phyloP scores from a whole-genome alignment of 2,329 filamentous ascomycete species.

The Fusarium oxysporum region DNA sequence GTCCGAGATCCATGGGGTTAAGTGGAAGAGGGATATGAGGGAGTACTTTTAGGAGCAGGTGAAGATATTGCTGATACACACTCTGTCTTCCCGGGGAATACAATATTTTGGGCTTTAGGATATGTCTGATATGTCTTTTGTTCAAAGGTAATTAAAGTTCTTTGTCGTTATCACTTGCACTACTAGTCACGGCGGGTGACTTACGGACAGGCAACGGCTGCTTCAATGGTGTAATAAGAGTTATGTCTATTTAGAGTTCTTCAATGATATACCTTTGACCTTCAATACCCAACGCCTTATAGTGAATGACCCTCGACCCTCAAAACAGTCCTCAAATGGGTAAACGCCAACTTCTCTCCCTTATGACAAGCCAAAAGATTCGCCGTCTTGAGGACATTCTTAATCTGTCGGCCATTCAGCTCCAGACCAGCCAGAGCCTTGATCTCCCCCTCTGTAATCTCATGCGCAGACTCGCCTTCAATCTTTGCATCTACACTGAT shows the following conservation, averaged over 20 bases:
- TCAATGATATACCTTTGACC: not conserved
- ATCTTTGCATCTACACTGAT: conserved; percentile 29
- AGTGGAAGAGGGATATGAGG: not conserved
- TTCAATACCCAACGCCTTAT: conserved; percentile 18
- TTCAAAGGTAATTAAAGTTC: too few species aligned
- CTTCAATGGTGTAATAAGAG: not conserved
- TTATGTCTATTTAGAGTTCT: not conserved
- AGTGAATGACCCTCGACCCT: conserved; percentile 46
- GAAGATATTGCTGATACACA: not conserved
- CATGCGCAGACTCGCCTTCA: conserved; percentile 47
- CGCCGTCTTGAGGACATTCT: conserved; percentile 58
- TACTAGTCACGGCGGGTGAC: not conserved
- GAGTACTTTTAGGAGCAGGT: not conserved
- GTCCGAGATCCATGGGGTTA: not conserved
- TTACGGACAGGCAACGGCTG: not conserved
- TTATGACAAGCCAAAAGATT: conserved; percentile 49
- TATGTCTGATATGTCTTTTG: not conserved
- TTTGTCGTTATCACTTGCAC: not conserved
- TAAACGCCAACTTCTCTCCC: conserved; percentile 45
- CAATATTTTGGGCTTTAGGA: not conserved
- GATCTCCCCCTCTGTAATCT: conserved; percentile 46
- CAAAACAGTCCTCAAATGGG: conserved; percentile 49
- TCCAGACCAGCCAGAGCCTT: conserved; percentile 54
- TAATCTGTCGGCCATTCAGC: conserved; percentile 64
- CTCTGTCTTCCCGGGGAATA: not conserved